Evolutionary conservation across 768 basidiomycete species (phyloP).

Genomic region (Hydnum rufescens): DNA sequence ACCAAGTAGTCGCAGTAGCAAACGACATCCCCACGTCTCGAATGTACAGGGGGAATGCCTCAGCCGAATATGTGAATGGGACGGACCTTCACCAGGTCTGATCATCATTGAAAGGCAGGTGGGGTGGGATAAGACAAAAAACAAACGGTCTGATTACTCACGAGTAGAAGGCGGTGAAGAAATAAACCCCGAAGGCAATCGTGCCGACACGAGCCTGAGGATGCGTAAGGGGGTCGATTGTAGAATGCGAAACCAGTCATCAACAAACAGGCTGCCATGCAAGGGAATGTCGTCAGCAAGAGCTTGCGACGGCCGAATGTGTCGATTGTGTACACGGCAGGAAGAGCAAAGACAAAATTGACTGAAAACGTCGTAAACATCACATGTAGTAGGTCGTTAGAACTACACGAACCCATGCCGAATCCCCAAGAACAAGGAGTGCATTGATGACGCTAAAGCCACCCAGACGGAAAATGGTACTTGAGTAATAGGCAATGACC

Average conservation of each 20-base stretch:
- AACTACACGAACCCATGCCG: too few relatives aligned
- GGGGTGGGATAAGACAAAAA: constrained; percentile 8
- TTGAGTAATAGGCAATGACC: constrained; percentile 58
- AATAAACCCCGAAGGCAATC: constrained; percentile 15
- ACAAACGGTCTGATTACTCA: too few relatives aligned
- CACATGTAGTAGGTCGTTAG: too few relatives aligned
- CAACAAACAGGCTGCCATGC: constrained; percentile 57
- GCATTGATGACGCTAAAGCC: constrained; percentile 35
- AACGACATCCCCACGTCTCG: constrained; percentile 64
- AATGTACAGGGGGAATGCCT: constrained; percentile 72
- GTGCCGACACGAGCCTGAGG: constrained; percentile 14
- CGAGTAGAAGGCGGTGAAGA: too few relatives aligned
- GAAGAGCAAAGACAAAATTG: constrained; percentile 26
- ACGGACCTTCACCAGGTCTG: constrained; percentile 78
- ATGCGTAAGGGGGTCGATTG: constrained; percentile 6
- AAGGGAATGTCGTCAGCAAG: constrained; percentile 58
- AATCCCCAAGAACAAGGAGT: constrained; percentile 24
- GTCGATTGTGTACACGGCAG: constrained; percentile 35
- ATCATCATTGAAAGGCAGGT: constrained; percentile 32
- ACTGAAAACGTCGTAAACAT: too few relatives aligned
- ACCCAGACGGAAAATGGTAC: constrained; percentile 45
- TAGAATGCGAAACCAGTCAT: constrained; percentile 56
- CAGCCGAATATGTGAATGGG: constrained; percentile 79
- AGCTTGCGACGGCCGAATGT: constrained; percentile 54
- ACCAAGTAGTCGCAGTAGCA: constrained; percentile 43